Percentiles rank a stretch among this genome's conserved stretches.
Conservation (phyloP, 148 eudicot genomes). For the Amaranthus cruentus region DNA sequence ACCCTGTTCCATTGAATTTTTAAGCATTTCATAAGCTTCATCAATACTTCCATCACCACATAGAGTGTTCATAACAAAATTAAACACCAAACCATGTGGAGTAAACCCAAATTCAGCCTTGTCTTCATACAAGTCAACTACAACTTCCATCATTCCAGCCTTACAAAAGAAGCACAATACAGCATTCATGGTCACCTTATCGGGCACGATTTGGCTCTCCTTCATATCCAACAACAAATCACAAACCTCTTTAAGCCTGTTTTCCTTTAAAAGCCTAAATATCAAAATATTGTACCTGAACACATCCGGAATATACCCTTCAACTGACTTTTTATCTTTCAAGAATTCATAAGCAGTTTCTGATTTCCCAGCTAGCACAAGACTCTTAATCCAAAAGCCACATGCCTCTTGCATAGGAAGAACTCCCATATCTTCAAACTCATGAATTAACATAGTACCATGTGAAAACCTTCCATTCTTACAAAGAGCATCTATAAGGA, state of each 20-base stretch:
- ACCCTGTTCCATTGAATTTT: conserved; percentile 52
- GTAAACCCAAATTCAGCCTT: conserved; percentile 64
- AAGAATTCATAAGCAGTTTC: conserved; percentile 60
- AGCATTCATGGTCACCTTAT: conserved; percentile 69
- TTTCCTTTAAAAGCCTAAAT: conserved; percentile 49
- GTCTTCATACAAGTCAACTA: conserved; percentile 48
- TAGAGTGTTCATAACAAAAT: conserved; percentile 59
- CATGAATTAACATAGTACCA: conserved; percentile 52
- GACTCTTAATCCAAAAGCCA: conserved; percentile 56
- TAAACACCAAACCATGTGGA: conserved; percentile 55
- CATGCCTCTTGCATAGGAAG: conserved; percentile 43
- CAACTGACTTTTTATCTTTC: conserved; percentile 26
- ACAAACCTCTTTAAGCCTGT: conserved; percentile 60
- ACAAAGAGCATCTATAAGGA: conserved; percentile 55
- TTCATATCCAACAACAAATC: conserved; percentile 84
- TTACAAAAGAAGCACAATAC: conserved; percentile 78
- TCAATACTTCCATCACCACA: conserved; percentile 60
- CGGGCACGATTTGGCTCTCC: conserved; percentile 46
- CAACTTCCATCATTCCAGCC: conserved; percentile 77
- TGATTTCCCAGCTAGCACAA: conserved; percentile 48
- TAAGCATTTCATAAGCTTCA: conserved; percentile 61
- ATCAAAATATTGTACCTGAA: conserved; percentile 56
- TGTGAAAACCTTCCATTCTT: conserved; percentile 42
- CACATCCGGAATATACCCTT: conserved; percentile 67
- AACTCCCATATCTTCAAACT: conserved; percentile 37